Percentiles rank a stretch among this genome's conserved stretches.
Evolutionary conservation across 768 basidiomycete genomes (phyloP).

Genomic region (Lactarius hengduanensis): DNA sequence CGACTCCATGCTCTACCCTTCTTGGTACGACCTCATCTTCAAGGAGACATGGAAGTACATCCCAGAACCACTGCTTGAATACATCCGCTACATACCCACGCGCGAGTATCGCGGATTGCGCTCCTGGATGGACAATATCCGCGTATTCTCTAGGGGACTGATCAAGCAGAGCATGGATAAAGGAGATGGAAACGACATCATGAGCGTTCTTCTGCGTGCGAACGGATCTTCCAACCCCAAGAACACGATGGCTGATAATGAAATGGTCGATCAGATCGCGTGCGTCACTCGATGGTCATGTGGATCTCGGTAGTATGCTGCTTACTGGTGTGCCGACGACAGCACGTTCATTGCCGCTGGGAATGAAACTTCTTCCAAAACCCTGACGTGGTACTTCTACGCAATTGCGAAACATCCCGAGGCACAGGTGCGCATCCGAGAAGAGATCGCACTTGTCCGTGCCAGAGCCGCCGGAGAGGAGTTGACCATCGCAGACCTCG

Average conservation of each 20-base stretch:
- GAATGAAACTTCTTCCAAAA: neutral
- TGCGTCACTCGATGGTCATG: neutral
- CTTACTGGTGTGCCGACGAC: neutral
- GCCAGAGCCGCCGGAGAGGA: neutral
- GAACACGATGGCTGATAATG: neutral
- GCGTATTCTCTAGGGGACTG: neutral
- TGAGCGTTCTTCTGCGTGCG: conserved; percentile 9
- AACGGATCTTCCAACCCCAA: neutral
- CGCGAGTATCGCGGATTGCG: conserved; percentile 10
- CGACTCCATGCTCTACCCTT: conserved; percentile 3
- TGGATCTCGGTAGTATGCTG: neutral
- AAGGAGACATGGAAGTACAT: neutral
- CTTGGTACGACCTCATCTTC: conserved; percentile 8
- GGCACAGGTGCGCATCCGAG: conserved; percentile 17
- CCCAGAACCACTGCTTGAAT: neutral
- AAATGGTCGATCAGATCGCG: neutral
- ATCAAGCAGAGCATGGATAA: neutral
- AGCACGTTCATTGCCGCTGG: conserved; percentile 7
- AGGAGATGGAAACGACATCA: conserved; percentile 1
- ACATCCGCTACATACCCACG: neutral
- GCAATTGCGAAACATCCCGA: conserved; percentile 9
- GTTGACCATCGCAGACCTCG: neutral
- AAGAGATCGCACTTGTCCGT: conserved; percentile 15
- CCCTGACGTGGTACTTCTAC: conserved; percentile 3
- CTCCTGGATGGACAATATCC: neutral